A percentile compares a stretch with the other conserved stretches of the same genome.
Conservation (phyloP, 1,284 basidiomycete species). For the Marasmius fiardii region DNA sequence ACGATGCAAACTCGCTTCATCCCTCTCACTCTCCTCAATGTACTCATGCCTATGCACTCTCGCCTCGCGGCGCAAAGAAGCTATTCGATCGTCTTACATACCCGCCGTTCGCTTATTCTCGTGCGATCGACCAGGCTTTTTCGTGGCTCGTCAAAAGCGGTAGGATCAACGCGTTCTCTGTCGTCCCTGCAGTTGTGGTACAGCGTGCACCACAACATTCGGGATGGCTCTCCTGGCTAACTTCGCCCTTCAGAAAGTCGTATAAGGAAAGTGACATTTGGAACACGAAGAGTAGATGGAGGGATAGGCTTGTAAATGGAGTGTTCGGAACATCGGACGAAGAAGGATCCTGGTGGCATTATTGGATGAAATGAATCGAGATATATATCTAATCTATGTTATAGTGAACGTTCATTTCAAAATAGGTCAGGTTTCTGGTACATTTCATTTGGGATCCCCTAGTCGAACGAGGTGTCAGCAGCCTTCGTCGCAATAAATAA, state of each 20-base stretch:
- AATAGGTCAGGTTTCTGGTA: too few relatives aligned
- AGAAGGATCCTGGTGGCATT: not conserved
- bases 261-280: constrained; percentile 47
- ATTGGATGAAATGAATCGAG: too few relatives aligned
- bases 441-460: not conserved
- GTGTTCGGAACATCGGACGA: constrained; percentile 30
- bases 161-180: constrained; percentile 52
- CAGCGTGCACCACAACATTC: constrained; percentile 47
- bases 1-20: constrained; percentile 35
- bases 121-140: constrained; percentile 73
- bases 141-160: constrained; percentile 62
- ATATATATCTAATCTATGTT: too few relatives aligned
- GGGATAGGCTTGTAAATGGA: constrained; percentile 44
- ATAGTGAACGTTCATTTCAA: too few relatives aligned
- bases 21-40: constrained; percentile 62
- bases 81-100: constrained; percentile 52
- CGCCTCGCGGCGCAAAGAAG: constrained; percentile 48
- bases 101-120: constrained; percentile 70
- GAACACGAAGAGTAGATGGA: constrained; percentile 56
- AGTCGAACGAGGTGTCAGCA: not conserved
- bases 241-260: constrained; percentile 1
- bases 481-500: not conserved
- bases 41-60: constrained; percentile 65
- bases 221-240: not conserved
- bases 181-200: constrained; percentile 62